Evolutionary conservation across 371 early-diverging fungal species (phyloP).

Genomic region (Cokeromyces recurvatus): DNA sequence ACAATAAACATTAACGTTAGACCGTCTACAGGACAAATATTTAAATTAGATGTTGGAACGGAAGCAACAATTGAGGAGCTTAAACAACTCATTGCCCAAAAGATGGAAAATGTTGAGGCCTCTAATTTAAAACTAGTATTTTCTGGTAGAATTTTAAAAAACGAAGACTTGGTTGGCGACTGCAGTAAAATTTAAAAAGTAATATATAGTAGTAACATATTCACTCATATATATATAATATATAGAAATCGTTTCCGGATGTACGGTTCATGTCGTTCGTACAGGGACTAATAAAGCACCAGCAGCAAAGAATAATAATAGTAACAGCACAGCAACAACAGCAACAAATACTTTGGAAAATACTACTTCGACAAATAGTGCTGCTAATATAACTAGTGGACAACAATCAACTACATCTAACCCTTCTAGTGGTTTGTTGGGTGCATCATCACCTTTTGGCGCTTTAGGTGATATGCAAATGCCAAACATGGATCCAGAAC

Average conservation of each 20-base stretch:
- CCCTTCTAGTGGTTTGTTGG: constrained; percentile 13
- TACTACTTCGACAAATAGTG: constrained; percentile 9
- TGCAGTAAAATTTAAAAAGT: constrained; percentile 46
- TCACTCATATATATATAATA: neutral
- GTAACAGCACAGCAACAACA: neutral
- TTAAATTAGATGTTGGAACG: constrained; percentile 31
- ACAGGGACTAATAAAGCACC: constrained; percentile 44
- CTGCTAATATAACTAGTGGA: constrained; percentile 9
- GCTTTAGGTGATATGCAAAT: constrained; percentile 23
- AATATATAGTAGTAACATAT: neutral
- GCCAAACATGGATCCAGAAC: constrained; percentile 40
- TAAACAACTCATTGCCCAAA: constrained; percentile 52
- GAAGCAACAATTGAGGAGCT: constrained; percentile 53
- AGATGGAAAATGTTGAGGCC: constrained; percentile 43
- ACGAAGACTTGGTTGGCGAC: constrained; percentile 53
- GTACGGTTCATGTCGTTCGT: constrained; percentile 61
- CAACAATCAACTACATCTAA: constrained; percentile 13
- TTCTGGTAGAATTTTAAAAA: constrained; percentile 68
- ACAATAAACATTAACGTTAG: constrained; percentile 32
- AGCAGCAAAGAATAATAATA: neutral
- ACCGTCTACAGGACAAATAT: constrained; percentile 38
- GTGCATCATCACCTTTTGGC: constrained; percentile 18
- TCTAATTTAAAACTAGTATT: constrained; percentile 65
- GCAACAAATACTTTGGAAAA: constrained; percentile 12
- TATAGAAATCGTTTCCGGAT: constrained; percentile 50